phyloP scores from a whole-genome alignment of 1,139 yeast genomes.

The Pichiaceae sp. region DNA sequence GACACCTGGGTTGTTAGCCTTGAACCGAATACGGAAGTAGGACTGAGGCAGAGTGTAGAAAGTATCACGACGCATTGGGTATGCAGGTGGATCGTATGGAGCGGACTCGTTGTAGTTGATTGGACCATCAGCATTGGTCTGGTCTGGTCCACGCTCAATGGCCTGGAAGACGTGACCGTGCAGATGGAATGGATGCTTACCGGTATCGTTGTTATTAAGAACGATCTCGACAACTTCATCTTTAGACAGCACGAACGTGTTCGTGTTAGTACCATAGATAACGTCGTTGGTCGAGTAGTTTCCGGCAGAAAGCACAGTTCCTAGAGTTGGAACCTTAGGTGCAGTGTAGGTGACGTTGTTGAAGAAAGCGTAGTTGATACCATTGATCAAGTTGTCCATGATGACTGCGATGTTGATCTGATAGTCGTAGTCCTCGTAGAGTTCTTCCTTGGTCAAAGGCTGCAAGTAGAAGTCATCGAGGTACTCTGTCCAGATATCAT shows the following conservation, averaged over 20 bases:
- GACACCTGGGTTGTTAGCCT: constrained; percentile 53
- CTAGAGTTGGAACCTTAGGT: constrained; percentile 81
- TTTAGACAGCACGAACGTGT: constrained; percentile 60
- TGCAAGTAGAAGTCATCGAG: constrained; percentile 60
- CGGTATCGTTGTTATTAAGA: constrained; percentile 69
- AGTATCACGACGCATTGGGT: constrained; percentile 42
- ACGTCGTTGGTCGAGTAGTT: constrained; percentile 43
- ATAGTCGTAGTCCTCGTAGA: constrained; percentile 59
- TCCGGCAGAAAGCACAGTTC: constrained; percentile 68
- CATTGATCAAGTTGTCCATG: constrained; percentile 75
- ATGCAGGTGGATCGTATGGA: constrained; percentile 49
- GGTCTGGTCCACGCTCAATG: constrained; percentile 40
- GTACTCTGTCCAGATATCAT: constrained; percentile 29
- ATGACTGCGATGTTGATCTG: constrained; percentile 55
- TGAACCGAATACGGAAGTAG: constrained; percentile 47
- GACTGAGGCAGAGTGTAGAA: constrained; percentile 45
- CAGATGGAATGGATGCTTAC: constrained; percentile 88
- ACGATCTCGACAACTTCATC: constrained; percentile 66
- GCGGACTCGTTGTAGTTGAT: constrained; percentile 22
- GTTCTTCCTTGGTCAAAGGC: constrained; percentile 45
- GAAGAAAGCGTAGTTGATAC: constrained; percentile 86
- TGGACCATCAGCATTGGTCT: constrained; percentile 7
- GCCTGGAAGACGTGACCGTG: constrained; percentile 85
- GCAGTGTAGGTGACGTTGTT: constrained; percentile 68
- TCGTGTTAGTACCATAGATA: constrained; percentile 79